Evolutionary conservation across 805 yeast species (phyloP).

Genomic region (Wickerhamiella brachini): DNA sequence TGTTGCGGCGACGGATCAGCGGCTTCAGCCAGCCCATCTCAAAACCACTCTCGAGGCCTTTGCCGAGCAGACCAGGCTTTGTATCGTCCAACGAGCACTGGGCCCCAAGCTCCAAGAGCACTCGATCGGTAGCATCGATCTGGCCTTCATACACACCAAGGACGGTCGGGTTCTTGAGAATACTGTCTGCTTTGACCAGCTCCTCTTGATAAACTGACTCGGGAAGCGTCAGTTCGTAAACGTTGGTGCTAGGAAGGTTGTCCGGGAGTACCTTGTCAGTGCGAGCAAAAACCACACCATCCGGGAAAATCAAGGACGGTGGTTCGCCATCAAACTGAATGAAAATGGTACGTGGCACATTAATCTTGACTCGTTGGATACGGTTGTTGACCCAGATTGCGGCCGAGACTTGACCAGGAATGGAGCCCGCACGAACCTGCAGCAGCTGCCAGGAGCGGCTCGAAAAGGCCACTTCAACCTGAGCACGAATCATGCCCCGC

Average conservation of each 20-base stretch:
- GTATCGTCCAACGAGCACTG: conserved; percentile 55
- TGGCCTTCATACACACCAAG: conserved; percentile 67
- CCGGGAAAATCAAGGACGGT: conserved; percentile 4
- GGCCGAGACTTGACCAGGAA: conserved; percentile 68
- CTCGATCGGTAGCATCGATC: conserved; percentile 53
- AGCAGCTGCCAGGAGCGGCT: conserved; percentile 73
- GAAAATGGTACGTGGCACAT: conserved; percentile 60
- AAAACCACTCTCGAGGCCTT: conserved; percentile 77
- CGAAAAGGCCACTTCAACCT: conserved; percentile 53
- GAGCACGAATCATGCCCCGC: conserved; percentile 56
- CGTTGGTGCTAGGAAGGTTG: conserved; percentile 35
- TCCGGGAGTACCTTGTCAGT: conserved; percentile 56
- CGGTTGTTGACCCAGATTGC: conserved; percentile 54
- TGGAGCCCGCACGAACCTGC: conserved; percentile 20
- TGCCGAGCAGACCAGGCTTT: conserved; percentile 66
- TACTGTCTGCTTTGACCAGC: conserved; percentile 39
- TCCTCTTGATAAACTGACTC: conserved; percentile 50
- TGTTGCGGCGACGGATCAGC: conserved; percentile 24
- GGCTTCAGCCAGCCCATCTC: conserved; percentile 40
- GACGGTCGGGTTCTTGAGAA: conserved; percentile 48
- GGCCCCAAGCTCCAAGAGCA: conserved; percentile 65
- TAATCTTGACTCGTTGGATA: conserved; percentile 59
- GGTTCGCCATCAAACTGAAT: conserved; percentile 28
- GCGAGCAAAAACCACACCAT: conserved; percentile 32
- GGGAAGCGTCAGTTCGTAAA: conserved; percentile 55